phyloP scores from a whole-genome alignment of 345 rosid genomes.

The Hevea brasiliensis region DNA sequence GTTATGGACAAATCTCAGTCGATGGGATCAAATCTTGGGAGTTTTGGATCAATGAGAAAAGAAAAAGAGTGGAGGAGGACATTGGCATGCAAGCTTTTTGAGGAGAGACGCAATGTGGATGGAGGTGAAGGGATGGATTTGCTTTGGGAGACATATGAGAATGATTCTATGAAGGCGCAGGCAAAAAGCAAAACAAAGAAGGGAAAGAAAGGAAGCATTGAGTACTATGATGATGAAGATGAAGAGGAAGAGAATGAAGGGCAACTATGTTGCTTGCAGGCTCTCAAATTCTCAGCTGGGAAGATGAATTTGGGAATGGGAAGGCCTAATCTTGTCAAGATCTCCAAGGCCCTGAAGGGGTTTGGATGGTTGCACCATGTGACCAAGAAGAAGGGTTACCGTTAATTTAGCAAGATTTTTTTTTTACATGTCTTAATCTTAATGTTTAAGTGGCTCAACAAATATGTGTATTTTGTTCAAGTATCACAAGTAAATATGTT shows the following conservation, averaged over 20 bases:
- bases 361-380: constrained; percentile 71
- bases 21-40: constrained; percentile 37
- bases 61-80: constrained; percentile 98
- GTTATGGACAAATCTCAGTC: neutral
- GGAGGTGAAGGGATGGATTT: constrained; percentile 81
- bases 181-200: constrained; percentile 31
- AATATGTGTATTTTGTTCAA: constrained; percentile 12
- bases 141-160: constrained; percentile 91
- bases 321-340: constrained; percentile 69
- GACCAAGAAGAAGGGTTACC: constrained; percentile 49
- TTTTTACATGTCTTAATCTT: neutral
- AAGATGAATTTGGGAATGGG: constrained; percentile 92
- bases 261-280: constrained; percentile 80
- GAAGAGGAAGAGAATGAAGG: constrained; percentile 58
- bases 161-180: constrained; percentile 37
- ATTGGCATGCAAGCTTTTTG: constrained; percentile 85
- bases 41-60: constrained; percentile 79
- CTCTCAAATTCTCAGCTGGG: constrained; percentile 80
- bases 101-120: constrained; percentile 66
- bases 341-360: constrained; percentile 74
- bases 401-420: neutral
- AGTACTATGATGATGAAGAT: constrained; percentile 39
- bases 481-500: constrained; percentile 31
- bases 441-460: constrained; percentile 15
- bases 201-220: constrained; percentile 34